Conservation (phyloP, 139 green algal species). For the Coccomyxa sp. region DNA sequence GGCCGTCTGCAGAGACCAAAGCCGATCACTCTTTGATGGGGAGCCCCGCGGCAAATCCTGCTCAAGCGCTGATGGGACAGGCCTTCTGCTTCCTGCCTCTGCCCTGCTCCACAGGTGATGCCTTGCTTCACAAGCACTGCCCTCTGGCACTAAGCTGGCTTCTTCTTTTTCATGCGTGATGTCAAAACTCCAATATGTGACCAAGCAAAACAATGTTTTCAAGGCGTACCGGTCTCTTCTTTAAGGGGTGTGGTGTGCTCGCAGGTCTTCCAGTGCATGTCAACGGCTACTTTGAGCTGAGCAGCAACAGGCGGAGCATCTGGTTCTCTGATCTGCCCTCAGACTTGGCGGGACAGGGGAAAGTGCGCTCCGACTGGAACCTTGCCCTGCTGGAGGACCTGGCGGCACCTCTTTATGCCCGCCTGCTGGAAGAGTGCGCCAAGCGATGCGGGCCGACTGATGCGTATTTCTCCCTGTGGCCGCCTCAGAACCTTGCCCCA, state of each 20-base stretch:
- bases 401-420: constrained; percentile 42
- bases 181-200: no score
- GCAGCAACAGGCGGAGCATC: constrained; percentile 63
- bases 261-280: constrained; percentile 68
- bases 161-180: no score
- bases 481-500: not conserved
- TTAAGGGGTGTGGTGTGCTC: no score
- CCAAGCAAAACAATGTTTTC: no score
- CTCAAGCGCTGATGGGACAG: not conserved
- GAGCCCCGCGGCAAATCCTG: not conserved
- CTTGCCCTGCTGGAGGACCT: constrained; percentile 40
- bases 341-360: constrained; percentile 55
- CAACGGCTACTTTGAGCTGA: constrained; percentile 83
- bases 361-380: constrained; percentile 56
- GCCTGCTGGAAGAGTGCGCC: constrained; percentile 46
- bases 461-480: constrained; percentile 36
- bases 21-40: not conserved
- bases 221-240: no score
- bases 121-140: not conserved
- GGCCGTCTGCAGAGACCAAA: not conserved
- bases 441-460: constrained; percentile 25
- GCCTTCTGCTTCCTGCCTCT: constrained; percentile 84
- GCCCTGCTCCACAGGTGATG: constrained; percentile 19
- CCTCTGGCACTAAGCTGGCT: no score
- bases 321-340: constrained; percentile 36